A percentile compares a stretch with the other conserved stretches of the same genome.
Evolutionary conservation across 176 grass and related monocot species (phyloP).

Genomic region (Miscanthus lutarioriparius): DNA sequence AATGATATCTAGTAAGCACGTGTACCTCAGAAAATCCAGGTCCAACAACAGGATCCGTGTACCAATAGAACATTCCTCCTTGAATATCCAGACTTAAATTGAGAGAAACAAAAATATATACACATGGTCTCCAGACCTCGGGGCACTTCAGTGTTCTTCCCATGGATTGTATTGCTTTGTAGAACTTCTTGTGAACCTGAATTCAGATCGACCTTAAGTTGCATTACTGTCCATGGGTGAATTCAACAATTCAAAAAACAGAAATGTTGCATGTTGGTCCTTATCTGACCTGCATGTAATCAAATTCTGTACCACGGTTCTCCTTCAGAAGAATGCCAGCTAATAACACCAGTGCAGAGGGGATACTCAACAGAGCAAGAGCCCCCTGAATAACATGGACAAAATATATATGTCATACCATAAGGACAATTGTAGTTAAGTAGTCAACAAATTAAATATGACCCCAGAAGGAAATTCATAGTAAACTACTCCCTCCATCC

Average conservation of each 20-base stretch:
- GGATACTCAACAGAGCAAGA: constrained; percentile 80
- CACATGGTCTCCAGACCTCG: constrained; percentile 74
- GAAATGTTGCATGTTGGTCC: neutral
- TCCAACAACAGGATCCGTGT: constrained; percentile 54
- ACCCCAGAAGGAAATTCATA: neutral
- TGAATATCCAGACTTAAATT: constrained; percentile 80
- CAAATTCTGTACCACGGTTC: constrained; percentile 41
- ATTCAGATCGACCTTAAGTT: constrained; percentile 20
- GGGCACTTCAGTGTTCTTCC: constrained; percentile 62
- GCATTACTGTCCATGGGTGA: neutral
- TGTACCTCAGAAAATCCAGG: constrained; percentile 84
- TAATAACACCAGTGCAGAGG: constrained; percentile 64
- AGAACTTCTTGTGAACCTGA: constrained; percentile 75
- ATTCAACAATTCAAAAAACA: constrained; percentile 17
- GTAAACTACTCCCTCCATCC: no score
- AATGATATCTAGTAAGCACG: constrained; percentile 8
- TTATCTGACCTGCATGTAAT: constrained; percentile 62
- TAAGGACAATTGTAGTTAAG: neutral
- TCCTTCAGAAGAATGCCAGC: constrained; percentile 78
- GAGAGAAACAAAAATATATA: constrained; percentile 69
- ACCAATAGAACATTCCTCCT: constrained; percentile 98
- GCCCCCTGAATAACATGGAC: constrained; percentile 46
- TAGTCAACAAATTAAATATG: constrained; percentile 1
- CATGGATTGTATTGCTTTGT: constrained; percentile 56
- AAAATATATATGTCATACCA: neutral